Conservation (phyloP, 371 early-diverging fungal species). For the Rhizopus sp. region DNA sequence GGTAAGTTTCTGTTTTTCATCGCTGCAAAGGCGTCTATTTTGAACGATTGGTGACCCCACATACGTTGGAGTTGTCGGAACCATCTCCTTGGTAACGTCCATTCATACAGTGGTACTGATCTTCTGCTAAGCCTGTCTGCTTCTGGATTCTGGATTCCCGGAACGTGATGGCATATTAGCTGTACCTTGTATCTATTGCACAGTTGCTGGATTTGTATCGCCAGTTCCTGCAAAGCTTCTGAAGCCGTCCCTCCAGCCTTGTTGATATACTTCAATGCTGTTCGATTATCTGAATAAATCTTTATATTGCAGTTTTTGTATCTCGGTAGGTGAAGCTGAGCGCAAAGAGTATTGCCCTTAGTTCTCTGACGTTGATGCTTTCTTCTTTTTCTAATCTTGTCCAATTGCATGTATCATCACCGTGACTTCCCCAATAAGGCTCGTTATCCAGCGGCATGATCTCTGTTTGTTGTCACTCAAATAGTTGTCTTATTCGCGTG, state of each 20-base stretch:
- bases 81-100: conserved; percentile 1
- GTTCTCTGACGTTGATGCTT: conserved; percentile 22
- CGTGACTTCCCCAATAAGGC: too few species aligned
- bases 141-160: not conserved
- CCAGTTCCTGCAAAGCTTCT: not conserved
- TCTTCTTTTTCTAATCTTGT: conserved; percentile 3
- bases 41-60: conserved; percentile 16
- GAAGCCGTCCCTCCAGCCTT: conserved; percentile 9
- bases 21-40: not conserved
- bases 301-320: not conserved
- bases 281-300: conserved; percentile 1
- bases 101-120: not conserved
- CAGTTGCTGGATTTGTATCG: conserved; percentile 1
- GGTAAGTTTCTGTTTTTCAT: too few species aligned
- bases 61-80: not conserved
- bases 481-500: too few species aligned
- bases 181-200: not conserved
- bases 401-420: conserved; percentile 19
- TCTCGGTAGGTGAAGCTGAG: not conserved
- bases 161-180: conserved; percentile 2
- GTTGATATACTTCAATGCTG: conserved; percentile 1
- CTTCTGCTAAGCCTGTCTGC: not conserved
- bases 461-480: too few species aligned
- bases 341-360: conserved; percentile 16
- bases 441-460: too few species aligned